Evolutionary conservation across 2,329 filamentous ascomycete species (phyloP), one percentile per base, ranked within the genome.

Genomic region (Hymenoscyphus linearis): DNA sequence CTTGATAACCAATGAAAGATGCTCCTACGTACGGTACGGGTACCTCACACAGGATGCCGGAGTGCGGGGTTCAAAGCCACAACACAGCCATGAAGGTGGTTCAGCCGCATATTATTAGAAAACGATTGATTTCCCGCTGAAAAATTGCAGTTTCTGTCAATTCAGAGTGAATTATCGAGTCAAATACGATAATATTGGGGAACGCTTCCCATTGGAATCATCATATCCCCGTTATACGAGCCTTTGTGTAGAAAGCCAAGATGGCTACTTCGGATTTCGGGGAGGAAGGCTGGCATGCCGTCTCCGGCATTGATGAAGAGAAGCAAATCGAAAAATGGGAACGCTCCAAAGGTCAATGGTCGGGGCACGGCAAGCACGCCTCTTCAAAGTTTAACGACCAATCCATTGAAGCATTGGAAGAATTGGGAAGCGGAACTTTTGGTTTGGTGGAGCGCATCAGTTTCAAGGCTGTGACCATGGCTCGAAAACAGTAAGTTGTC

Each of bases 391-490:
- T 18, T 9, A 65, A 64, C 4, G 60, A 65, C 35, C 67, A 64
- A 26, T 60, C 61, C 27, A 44, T 70, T 47, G 61, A 64, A 36
- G 56, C 60, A 10, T 72, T 75, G 10, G 61, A 63, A 7, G 62
- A 67, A n/a, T 71, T 81, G 10, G 78, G 78, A n/a, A 68, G 66
- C 52, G 78, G 78, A 34, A 73, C 74, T 18, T 78, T 76, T 67
- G 78, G 78, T 52, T 67, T 74, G 37, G 79, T 81, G 27, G 75
- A 80, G 62, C 76, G 77, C 60, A 75, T 80, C 25, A 72, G 70
- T 4, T 76, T 70, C 64, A 59, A 63, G 50, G 63, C 68, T 57
- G 76, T 81, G 55, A 76, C 72, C 55, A 73, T 80, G 60, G 78
- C 79, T 4, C 71, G 78, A 44, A 81, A 81, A 69, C 74, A 75